These are phyloP conservation scores for Xylaria scruposa DNA, from an alignment of 495 filamentous ascomycete species.

Conservation along the genomic window DNA sequence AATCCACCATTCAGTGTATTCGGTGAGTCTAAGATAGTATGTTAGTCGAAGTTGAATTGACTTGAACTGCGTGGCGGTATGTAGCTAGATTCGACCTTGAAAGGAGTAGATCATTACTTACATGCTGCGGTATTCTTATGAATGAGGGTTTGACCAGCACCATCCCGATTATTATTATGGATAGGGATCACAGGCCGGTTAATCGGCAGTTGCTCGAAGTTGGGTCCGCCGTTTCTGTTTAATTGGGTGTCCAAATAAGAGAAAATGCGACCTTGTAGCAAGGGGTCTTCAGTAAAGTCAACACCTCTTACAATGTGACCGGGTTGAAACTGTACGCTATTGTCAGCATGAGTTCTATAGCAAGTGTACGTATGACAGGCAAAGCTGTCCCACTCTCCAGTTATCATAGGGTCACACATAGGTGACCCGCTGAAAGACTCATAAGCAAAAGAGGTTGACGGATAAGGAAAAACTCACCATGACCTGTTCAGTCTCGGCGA, in stretches of 20 bases:
- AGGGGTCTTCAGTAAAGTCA: slow-evolving; percentile 75
- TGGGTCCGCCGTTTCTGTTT: slow-evolving; percentile 74
- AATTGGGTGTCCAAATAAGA: slow-evolving; percentile 79
- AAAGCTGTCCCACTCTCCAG: neutral
- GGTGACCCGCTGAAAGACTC: neutral
- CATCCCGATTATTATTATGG: slow-evolving; percentile 80
- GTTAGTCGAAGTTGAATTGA: slow-evolving; percentile 18
- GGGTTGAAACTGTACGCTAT: slow-evolving; percentile 54
- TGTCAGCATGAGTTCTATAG: neutral
- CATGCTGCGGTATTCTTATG: slow-evolving; percentile 59
- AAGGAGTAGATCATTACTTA: slow-evolving; percentile 29
- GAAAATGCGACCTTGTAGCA: slow-evolving; percentile 76
- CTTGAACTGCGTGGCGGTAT: neutral
- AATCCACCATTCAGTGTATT: slow-evolving; percentile 71
- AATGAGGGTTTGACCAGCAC: slow-evolving; percentile 61
- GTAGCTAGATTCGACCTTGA: neutral
- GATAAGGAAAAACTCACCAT: slow-evolving; percentile 55
- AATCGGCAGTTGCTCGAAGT: slow-evolving; percentile 79
- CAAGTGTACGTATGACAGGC: neutral
- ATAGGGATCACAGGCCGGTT: slow-evolving; percentile 68
- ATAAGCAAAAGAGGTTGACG: slow-evolving; percentile 8
- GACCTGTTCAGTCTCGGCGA: slow-evolving; percentile 78
- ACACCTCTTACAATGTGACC: slow-evolving; percentile 72
- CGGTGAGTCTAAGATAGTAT: slow-evolving; percentile 54
- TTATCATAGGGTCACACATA: neutral